Conservation (phyloP, 768 basidiomycete genomes). For the Boletus insuetus region DNA sequence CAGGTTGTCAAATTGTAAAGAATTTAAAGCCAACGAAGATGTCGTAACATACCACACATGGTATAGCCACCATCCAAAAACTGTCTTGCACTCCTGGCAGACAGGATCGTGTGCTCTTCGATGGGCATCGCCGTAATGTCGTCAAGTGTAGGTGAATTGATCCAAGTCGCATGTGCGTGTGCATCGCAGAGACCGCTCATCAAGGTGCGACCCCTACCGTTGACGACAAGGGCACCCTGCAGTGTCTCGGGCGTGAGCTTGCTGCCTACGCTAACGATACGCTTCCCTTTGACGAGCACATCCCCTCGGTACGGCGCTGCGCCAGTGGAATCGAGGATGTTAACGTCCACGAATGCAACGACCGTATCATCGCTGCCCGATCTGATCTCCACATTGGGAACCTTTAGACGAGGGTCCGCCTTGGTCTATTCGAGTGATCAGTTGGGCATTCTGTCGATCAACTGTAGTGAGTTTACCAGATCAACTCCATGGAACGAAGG, state of each 20-base stretch:
- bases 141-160: constrained; percentile 31
- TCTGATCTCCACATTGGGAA: constrained; percentile 24
- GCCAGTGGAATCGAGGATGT: constrained; percentile 37
- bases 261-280: constrained; percentile 28
- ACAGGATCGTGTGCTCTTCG: constrained; percentile 34
- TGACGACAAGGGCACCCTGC: constrained; percentile 21
- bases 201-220: constrained; percentile 34
- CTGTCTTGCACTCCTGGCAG: constrained; percentile 29
- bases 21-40: neutral
- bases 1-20: neutral
- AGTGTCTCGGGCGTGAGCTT: constrained; percentile 22
- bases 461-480: constrained; percentile 10
- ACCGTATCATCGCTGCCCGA: constrained; percentile 18
- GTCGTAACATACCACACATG: constrained; percentile 31
- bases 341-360: constrained; percentile 29
- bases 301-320: constrained; percentile 32
- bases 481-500: constrained; percentile 25
- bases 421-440: constrained; percentile 16
- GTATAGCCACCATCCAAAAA: constrained; percentile 38
- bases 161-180: constrained; percentile 34
- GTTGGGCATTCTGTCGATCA: neutral
- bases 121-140: constrained; percentile 27
- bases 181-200: constrained; percentile 38
- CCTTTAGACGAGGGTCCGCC: constrained; percentile 19
- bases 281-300: constrained; percentile 31